These are phyloP conservation scores for Cyberlindnera mississippiensis DNA, from an alignment of 805 yeast genomes.

Conservation along the genomic window DNA sequence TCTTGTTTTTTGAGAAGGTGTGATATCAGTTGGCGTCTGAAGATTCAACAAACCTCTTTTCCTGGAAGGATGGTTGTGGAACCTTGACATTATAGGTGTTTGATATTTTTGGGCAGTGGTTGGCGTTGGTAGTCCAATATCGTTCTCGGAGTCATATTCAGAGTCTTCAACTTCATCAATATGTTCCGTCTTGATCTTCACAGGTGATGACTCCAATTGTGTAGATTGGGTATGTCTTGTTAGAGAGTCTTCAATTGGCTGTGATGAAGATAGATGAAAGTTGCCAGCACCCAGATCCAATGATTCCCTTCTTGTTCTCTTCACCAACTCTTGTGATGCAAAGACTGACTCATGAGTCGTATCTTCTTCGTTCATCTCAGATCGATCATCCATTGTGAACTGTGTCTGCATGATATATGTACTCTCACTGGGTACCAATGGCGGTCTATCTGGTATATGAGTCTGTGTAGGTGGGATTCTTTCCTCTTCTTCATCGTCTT, in stretches of 20 bases:
- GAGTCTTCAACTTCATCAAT: constrained; percentile 14
- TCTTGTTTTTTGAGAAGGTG: constrained; percentile 17
- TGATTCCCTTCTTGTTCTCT: constrained; percentile 7
- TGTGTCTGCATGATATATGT: constrained; percentile 9
- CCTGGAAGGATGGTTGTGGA: neutral
- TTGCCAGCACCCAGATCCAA: constrained; percentile 15
- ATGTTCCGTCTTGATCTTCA: constrained; percentile 7
- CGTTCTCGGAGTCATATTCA: constrained; percentile 10
- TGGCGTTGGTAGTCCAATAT: constrained; percentile 11
- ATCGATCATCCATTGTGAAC: constrained; percentile 2
- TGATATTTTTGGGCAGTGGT: constrained; percentile 7
- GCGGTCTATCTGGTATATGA: neutral
- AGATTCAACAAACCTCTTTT: constrained; percentile 3
- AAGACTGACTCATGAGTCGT: neutral
- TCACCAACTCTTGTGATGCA: constrained; percentile 1
- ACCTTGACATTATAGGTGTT: constrained; percentile 10
- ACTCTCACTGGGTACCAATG: neutral
- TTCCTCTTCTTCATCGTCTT: too few relatives aligned
- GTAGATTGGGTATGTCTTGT: constrained; percentile 1
- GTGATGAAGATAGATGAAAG: constrained; percentile 14
- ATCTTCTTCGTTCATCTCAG: neutral
- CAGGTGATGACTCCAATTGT: constrained; percentile 6
- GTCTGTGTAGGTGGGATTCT: neutral
- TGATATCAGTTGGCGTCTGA: constrained; percentile 19
- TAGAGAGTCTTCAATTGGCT: constrained; percentile 7